Evolutionary conservation across 2,329 filamentous ascomycete genomes (phyloP).

Genomic region (Aspergillus novofumigatus): DNA sequence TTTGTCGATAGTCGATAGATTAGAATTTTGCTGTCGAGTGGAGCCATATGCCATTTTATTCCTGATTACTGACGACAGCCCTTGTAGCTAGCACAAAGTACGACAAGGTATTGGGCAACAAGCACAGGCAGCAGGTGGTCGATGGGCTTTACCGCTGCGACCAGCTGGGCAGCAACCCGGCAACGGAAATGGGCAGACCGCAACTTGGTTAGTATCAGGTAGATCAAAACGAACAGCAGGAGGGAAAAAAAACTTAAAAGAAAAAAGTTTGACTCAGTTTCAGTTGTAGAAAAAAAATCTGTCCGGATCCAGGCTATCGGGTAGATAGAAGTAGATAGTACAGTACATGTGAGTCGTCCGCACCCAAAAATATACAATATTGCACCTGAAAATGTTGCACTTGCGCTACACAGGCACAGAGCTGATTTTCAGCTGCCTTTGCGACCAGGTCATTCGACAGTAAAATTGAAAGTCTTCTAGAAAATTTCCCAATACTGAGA

Average conservation of each 20-base stretch:
- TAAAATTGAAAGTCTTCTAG: neutral
- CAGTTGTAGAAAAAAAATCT: neutral
- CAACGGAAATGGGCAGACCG: conserved; percentile 21
- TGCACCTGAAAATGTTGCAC: neutral
- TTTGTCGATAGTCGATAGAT: neutral
- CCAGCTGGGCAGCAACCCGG: conserved; percentile 33
- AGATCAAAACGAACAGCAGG: neutral
- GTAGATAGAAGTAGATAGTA: neutral
- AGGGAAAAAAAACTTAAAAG: neutral
- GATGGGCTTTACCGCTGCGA: conserved; percentile 31
- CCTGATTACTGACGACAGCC: neutral
- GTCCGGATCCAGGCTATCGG: neutral
- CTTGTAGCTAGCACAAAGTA: conserved; percentile 11
- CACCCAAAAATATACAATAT: neutral
- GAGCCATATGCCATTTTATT: conserved; percentile 8
- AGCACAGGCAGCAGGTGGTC: conserved; percentile 20
- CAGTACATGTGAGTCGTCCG: neutral
- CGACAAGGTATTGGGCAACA: conserved; percentile 10
- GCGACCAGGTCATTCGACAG: neutral
- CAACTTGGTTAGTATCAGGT: conserved; percentile 15
- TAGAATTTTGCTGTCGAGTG: conserved; percentile 2
- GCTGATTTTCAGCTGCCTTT: neutral
- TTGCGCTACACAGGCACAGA: neutral
- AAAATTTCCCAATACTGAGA: neutral
- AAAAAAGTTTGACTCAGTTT: neutral